phyloP scores from a whole-genome alignment of 495 filamentous ascomycete genomes.

The Talaromyces proteolyticus region DNA sequence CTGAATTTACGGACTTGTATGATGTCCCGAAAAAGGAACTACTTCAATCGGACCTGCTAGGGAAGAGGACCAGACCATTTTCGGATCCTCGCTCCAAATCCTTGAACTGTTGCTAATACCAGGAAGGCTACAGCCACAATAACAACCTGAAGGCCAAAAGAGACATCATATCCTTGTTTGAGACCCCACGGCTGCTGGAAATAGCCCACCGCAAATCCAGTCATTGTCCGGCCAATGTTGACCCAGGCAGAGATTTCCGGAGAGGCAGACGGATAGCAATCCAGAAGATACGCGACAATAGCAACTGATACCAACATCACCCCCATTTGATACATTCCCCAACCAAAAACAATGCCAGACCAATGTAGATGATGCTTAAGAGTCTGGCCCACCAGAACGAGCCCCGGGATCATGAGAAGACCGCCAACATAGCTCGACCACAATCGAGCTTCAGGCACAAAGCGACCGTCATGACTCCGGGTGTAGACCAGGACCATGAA shows the following conservation, averaged over 20 bases:
- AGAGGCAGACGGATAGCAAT: conserved; percentile 26
- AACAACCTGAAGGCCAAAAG: not conserved
- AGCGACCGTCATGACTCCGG: conserved; percentile 19
- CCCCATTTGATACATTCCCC: conserved; percentile 20
- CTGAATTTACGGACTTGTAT: too few species aligned
- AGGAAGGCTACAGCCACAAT: not conserved
- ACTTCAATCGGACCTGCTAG: too few species aligned
- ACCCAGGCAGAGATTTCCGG: conserved; percentile 26
- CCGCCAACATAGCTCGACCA: conserved; percentile 17
- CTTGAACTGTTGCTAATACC: not conserved
- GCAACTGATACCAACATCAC: conserved; percentile 22
- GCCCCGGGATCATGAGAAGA: conserved; percentile 19
- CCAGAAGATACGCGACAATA: conserved; percentile 28
- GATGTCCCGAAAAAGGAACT: too few species aligned
- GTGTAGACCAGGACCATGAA: conserved; percentile 33
- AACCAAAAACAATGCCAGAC: conserved; percentile 21
- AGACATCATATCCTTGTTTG: not conserved
- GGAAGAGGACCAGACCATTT: conserved; percentile 5
- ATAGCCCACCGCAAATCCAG: conserved; percentile 27
- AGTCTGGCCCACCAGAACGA: conserved; percentile 27
- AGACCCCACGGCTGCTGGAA: conserved; percentile 24
- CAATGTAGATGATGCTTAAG: conserved; percentile 21
- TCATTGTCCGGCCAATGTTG: conserved; percentile 18
- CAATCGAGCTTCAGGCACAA: conserved; percentile 26
- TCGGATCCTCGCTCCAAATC: not conserved